These are phyloP conservation scores for Rhynchospora pubera DNA, from an alignment of 176 grass and related monocot species.

Conservation along the genomic window DNA sequence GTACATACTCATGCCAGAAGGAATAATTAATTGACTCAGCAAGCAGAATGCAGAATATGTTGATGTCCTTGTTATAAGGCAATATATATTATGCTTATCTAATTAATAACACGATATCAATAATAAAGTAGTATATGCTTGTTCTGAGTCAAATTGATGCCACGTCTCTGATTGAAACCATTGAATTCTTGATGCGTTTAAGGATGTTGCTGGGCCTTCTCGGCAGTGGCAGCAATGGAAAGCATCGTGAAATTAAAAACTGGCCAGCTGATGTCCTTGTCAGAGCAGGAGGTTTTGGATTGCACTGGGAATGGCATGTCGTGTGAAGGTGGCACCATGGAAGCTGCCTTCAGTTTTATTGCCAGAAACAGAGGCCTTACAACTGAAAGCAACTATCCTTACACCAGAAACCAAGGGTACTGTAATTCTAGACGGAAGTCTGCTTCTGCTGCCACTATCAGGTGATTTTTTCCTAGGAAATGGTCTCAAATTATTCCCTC, in stretches of 20 bases:
- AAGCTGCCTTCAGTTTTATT: constrained; percentile 30
- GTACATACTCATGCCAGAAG: background rate
- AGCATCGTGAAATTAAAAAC: constrained; percentile 24
- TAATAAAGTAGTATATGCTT: background rate
- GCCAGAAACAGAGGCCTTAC: constrained; percentile 29
- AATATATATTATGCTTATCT: background rate
- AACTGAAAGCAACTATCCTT: constrained; percentile 33
- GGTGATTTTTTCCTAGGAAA: background rate
- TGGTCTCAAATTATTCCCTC: background rate
- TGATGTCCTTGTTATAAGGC: background rate
- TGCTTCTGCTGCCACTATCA: constrained; percentile 9
- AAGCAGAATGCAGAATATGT: background rate
- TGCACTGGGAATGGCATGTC: constrained; percentile 19
- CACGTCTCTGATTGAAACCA: background rate
- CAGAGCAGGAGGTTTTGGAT: constrained; percentile 44
- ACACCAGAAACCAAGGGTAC: constrained; percentile 25
- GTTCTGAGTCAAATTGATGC: too few species aligned
- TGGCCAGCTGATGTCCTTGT: constrained; percentile 33
- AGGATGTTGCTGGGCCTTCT: constrained; percentile 49
- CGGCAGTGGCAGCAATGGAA: constrained; percentile 36
- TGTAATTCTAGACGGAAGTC: constrained; percentile 13
- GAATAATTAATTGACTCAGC: background rate
- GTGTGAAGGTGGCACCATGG: constrained; percentile 33
- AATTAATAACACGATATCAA: background rate
- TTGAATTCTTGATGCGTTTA: background rate